Evolutionary conservation across 2,329 filamentous ascomycete species (phyloP), one percentile per base, ranked within the genome.

Genomic region (Teratosphaeria pseudoeucalypti): DNA sequence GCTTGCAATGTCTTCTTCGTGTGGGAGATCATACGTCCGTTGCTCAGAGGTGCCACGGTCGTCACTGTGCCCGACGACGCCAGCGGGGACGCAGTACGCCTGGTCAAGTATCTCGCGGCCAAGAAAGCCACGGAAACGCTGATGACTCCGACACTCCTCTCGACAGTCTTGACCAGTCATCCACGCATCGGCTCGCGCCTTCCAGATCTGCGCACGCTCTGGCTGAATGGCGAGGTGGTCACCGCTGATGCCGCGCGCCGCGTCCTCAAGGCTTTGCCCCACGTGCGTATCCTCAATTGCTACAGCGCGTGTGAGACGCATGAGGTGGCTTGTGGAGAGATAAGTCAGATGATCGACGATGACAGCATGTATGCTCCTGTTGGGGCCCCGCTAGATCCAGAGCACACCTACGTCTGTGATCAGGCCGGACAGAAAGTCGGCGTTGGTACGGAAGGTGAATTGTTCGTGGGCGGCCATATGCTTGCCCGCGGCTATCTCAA

Each of bases 1-100:
- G 89, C 89, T n/a, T 92, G 88, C 75, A 92, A 92, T 77, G 89
- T 92, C 61, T 92, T 92, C 73, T 92, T 92, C 70, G 81, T 92
- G 54, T 92, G 89, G 89, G 89, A 92, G 71, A 91, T 92, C 59
- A 73, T 92, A 58, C 86, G 89, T 5, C 89, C 89, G 9, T 77
- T 92, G 53, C 71, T 92, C 58, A 82, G 88, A 58, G 89, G 89
- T 65, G 89, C 88, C 2, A 90, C 89, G 0, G 86, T 89, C 4
- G 82, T 91, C 26, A 82, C 86, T 3, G 84, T 92, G 16, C 87
- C 88, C 1, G 89, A 92, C 66, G 84, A 88, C 65, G 82, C 81
- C 39, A 91, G 88, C 74, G 92, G 91, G 67, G 89, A 92, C 64
- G 88, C 89, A 0, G 82, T 84, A 37, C 82, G 85, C 55, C 81